phyloP scores from a whole-genome alignment of 176 grass and related monocot species.

The Carex kokanica region DNA sequence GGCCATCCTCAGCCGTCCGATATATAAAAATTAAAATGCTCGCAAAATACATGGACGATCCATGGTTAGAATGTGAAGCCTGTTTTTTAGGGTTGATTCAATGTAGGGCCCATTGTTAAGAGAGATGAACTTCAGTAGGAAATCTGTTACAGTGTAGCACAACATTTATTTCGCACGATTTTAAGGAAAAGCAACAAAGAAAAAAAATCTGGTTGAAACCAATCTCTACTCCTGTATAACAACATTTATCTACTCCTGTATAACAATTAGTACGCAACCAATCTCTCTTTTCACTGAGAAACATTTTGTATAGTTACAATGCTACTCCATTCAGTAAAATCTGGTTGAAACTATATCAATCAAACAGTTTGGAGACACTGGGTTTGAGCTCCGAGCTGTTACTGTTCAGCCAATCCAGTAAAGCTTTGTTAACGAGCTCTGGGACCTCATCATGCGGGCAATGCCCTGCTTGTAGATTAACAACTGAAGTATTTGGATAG shows the following conservation, averaged over 20 bases:
- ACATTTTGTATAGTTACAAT: background rate
- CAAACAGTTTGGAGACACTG: slow-evolving; percentile 45
- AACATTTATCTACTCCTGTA: background rate
- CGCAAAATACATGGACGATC: too few relatives aligned
- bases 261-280: slow-evolving; percentile 5
- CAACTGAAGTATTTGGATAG: slow-evolving; percentile 62
- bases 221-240: too few relatives aligned
- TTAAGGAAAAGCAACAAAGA: background rate
- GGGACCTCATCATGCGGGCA: slow-evolving; percentile 96
- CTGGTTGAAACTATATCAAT: background rate
- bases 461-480: slow-evolving; percentile 82
- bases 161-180: background rate
- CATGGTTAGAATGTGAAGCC: too few relatives aligned
- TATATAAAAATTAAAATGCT: too few relatives aligned
- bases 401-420: slow-evolving; percentile 64
- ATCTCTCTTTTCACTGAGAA: background rate
- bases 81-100: too few relatives aligned
- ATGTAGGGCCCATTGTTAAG: too few relatives aligned
- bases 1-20: too few relatives aligned
- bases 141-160: background rate
- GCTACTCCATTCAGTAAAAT: background rate
- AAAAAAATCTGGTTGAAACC: too few relatives aligned
- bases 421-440: slow-evolving; percentile 63
- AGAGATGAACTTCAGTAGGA: too few relatives aligned
- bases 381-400: slow-evolving; percentile 33